A percentile compares a stretch with the other conserved stretches of the same genome.
phyloP scores from a whole-genome alignment of 495 filamentous ascomycete genomes.

The Daldinia decipiens region DNA sequence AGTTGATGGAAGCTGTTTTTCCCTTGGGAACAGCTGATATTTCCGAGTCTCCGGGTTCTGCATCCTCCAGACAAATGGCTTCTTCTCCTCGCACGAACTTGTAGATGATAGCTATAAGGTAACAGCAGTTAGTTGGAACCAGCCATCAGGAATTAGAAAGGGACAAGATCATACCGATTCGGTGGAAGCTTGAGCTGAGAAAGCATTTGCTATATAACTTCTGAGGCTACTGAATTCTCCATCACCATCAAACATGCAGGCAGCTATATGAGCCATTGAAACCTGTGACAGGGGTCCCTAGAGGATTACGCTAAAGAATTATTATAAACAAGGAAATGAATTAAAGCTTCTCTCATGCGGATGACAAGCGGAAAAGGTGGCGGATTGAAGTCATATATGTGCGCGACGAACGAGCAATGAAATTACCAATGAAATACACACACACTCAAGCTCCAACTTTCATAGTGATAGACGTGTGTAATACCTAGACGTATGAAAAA shows the following conservation, averaged over 20 bases:
- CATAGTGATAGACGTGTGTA: slow-evolving; percentile 41
- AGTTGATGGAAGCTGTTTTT: slow-evolving; percentile 51
- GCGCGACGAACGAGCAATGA: slow-evolving; percentile 16
- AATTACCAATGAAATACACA: slow-evolving; percentile 38
- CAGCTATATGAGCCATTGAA: slow-evolving; percentile 62
- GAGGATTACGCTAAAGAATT: slow-evolving; percentile 38
- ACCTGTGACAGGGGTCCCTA: slow-evolving; percentile 37
- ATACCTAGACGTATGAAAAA: slow-evolving; percentile 26
- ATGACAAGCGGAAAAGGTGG: slow-evolving; percentile 16
- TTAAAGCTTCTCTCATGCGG: slow-evolving; percentile 31
- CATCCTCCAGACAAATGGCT: slow-evolving; percentile 63
- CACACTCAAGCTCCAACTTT: slow-evolving; percentile 35
- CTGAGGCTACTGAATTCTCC: slow-evolving; percentile 51
- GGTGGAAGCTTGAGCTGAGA: slow-evolving; percentile 55
- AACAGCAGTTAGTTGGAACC: slow-evolving; percentile 35
- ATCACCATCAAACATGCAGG: slow-evolving; percentile 56
- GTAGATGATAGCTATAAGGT: slow-evolving; percentile 39
- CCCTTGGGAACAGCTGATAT: slow-evolving; percentile 64
- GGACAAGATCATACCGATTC: slow-evolving; percentile 54
- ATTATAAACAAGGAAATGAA: slow-evolving; percentile 41
- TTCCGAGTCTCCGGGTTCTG: slow-evolving; percentile 59
- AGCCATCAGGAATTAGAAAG: slow-evolving; percentile 14
- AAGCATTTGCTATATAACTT: slow-evolving; percentile 59
- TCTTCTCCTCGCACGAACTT: slow-evolving; percentile 54
- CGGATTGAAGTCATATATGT: slow-evolving; percentile 31